Conservation (phyloP, 1,139 yeast genomes). For the Spencermartinsiella ligniputridi region DNA sequence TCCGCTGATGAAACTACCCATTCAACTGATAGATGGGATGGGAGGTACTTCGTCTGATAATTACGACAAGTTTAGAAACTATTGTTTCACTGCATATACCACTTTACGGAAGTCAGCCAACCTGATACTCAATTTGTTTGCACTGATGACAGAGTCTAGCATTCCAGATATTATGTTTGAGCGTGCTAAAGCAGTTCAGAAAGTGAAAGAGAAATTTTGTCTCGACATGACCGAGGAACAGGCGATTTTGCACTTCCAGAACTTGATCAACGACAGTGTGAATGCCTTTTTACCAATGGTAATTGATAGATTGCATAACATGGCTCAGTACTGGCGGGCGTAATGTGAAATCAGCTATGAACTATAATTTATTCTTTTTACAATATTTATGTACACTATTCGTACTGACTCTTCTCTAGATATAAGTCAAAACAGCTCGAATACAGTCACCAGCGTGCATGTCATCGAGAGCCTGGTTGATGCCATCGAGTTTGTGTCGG, state of each 20-base stretch:
- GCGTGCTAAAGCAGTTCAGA: slow-evolving; percentile 68
- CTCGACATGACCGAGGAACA: slow-evolving; percentile 92
- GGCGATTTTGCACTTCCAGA: slow-evolving; percentile 91
- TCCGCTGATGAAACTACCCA: slow-evolving; percentile 95
- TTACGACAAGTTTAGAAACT: slow-evolving; percentile 80
- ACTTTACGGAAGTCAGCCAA: slow-evolving; percentile 87
- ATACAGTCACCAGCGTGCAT: slow-evolving; percentile 93
- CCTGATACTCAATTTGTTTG: slow-evolving; percentile 82
- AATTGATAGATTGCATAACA: slow-evolving; percentile 87
- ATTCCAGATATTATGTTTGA: slow-evolving; percentile 83
- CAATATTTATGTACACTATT: too few species aligned
- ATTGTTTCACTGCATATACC: slow-evolving; percentile 92
- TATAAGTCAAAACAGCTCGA: slow-evolving; percentile 67
- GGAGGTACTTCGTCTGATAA: slow-evolving; percentile 87
- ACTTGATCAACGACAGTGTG: slow-evolving; percentile 87
- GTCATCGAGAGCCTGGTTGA: slow-evolving; percentile 88
- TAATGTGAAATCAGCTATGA: too few species aligned
- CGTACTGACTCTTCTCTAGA: too few species aligned
- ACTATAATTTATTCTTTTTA: too few species aligned
- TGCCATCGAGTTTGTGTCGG: slow-evolving; percentile 69
- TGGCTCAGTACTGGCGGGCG: slow-evolving; percentile 99
- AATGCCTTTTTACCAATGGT: slow-evolving; percentile 91
- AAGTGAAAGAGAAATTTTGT: slow-evolving; percentile 92
- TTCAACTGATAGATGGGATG: slow-evolving; percentile 96
- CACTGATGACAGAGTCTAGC: slow-evolving; percentile 89